These are phyloP conservation scores for Rhododendron kiyosumense DNA, from an alignment of 148 eudicot species.

Conservation along the genomic window DNA sequence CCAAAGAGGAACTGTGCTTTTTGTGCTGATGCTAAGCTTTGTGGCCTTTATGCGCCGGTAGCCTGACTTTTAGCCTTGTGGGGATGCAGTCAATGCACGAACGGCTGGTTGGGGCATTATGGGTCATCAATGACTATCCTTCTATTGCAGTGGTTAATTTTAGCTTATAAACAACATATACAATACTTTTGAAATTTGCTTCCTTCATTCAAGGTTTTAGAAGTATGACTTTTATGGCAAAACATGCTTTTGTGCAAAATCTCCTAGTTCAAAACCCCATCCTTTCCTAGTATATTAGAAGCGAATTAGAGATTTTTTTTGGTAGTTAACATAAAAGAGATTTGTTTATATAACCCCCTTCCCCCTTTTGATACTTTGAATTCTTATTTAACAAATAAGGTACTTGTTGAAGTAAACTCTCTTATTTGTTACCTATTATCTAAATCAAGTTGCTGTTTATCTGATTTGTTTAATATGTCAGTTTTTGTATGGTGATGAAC, in stretches of 20 bases:
- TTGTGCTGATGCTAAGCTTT: neutral
- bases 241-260: neutral
- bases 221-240: neutral
- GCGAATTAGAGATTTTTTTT: neutral
- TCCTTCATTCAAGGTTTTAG: neutral
- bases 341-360: neutral
- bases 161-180: neutral
- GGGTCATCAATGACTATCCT: neutral
- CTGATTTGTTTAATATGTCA: neutral
- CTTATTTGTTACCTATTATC: neutral
- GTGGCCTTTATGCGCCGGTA: neutral
- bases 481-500: neutral
- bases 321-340: neutral
- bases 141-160: neutral
- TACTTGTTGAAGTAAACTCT: neutral
- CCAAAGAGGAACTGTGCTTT: neutral
- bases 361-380: neutral
- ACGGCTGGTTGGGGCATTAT: neutral
- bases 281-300: neutral
- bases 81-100: neutral
- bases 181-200: neutral
- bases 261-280: neutral
- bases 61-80: neutral
- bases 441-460: neutral
- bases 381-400: neutral